Evolutionary conservation across 495 filamentous ascomycete genomes (phyloP), one percentile per base, ranked within the genome.

Genomic region (Neurospora africana): DNA sequence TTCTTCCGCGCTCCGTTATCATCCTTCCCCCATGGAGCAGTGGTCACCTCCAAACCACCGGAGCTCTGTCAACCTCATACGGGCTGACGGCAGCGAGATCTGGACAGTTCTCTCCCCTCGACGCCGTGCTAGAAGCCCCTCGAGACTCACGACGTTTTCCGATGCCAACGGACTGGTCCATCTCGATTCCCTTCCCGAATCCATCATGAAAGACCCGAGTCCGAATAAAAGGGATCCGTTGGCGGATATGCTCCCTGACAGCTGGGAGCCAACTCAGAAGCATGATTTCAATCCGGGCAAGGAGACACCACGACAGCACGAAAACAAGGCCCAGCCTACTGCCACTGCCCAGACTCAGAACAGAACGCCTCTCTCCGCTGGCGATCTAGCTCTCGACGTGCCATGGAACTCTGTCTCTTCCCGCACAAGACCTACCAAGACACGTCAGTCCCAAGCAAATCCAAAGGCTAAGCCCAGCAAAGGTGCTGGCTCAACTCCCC

Each of bases 141-240:
- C 53, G 10, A 65, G 53, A 65, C 30, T 65, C 27, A 65, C 53
- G 15, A 27, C 68, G 8, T 69, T 70, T 38, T 70, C 39, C 8
- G 38, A 70, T 35, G 69, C 41, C 13, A 58, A 70, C 23, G 69
- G 47, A 19, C 39, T 70, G 38, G 8, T n/a, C 15, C 27, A 58
- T 36, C 38, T 70, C 15, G 23, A 35, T 27, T 2, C 69, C 15
- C 27, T 65, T 9, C 53, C 27, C 2, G 6, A 65, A 35, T 27
- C 6, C 53, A 19, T 65, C 27, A 19, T 33, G 53, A 65, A 19
- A 19, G 27, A 5, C 15, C 27, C 68, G 3, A 71, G 69, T n/a
- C 17, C 58, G 2, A 58, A 11, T 15, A 70, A 53, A 10, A 73
- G 58, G 9, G 74, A 75, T 15, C 53, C 69, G 3, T 35, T 75